A percentile compares a stretch with the other conserved stretches of the same genome.
These are phyloP conservation scores for Aspergillus taichungensis DNA, from an alignment of 495 filamentous ascomycete species.

Conservation along the genomic window DNA sequence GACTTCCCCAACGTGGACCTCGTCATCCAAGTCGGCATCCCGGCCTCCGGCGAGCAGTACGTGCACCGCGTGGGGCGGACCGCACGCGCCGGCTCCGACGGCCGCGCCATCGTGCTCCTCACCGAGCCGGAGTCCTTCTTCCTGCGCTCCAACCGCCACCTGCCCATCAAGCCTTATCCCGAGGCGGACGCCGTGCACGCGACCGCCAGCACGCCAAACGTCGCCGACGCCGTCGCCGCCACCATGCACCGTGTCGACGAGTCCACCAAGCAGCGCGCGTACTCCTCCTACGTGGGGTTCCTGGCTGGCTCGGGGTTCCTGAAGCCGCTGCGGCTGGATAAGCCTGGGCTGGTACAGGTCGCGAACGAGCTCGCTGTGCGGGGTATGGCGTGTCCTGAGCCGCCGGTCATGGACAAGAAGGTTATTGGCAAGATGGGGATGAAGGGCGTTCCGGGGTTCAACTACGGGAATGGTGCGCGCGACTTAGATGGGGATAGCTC, in stretches of 20 bases:
- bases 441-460: slow-evolving; percentile 40
- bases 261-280: slow-evolving; percentile 43
- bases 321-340: slow-evolving; percentile 30
- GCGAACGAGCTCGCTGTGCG: slow-evolving; percentile 36
- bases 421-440: slow-evolving; percentile 41
- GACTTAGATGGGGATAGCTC: slow-evolving; percentile 8
- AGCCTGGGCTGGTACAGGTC: slow-evolving; percentile 33
- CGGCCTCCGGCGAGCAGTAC: slow-evolving; percentile 66
- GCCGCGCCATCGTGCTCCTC: slow-evolving; percentile 57
- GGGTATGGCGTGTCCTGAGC: slow-evolving; percentile 38
- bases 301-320: slow-evolving; percentile 33
- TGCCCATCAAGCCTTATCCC: slow-evolving; percentile 48
- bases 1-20: slow-evolving; percentile 91
- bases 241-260: slow-evolving; percentile 38
- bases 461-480: slow-evolving; percentile 17
- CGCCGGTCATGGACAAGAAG: slow-evolving; percentile 39
- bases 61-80: slow-evolving; percentile 80
- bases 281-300: slow-evolving; percentile 47
- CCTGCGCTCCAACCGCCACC: slow-evolving; percentile 39
- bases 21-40: slow-evolving; percentile 76
- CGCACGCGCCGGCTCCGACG: slow-evolving; percentile 56
- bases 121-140: slow-evolving; percentile 54
- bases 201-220: slow-evolving; percentile 8
- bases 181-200: slow-evolving; percentile 28
- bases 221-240: slow-evolving; percentile 15